Conservation (phyloP, 2,329 filamentous ascomycete genomes). For the Didymella pomorum region DNA sequence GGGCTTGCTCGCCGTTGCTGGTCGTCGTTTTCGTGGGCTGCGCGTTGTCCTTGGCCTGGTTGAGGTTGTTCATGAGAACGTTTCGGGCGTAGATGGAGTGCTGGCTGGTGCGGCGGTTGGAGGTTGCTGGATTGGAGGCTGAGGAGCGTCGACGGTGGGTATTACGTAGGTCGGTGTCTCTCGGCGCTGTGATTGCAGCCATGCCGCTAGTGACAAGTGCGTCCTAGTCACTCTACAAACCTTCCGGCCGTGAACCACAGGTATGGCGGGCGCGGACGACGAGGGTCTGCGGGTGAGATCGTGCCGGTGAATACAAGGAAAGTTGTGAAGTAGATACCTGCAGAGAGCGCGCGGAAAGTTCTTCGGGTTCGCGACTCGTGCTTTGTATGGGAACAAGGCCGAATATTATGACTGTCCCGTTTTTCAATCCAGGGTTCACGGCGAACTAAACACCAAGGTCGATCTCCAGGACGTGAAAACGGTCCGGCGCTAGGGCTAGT, state of each 20-base stretch:
- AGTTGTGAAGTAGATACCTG: slow-evolving; percentile 2
- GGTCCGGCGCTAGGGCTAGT: slow-evolving; percentile 17
- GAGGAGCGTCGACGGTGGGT: slow-evolving; percentile 33
- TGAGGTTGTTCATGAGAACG: slow-evolving; percentile 58
- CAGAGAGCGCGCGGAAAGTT: slow-evolving; percentile 4
- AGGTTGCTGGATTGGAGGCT: slow-evolving; percentile 24
- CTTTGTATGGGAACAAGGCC: slow-evolving; percentile 10
- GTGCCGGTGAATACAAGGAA: neutral
- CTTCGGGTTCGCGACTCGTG: slow-evolving; percentile 11
- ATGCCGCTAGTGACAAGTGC: slow-evolving; percentile 16
- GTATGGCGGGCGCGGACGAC: slow-evolving; percentile 13
- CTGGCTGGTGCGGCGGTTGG: slow-evolving; percentile 50
- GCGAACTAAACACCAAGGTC: slow-evolving; percentile 7
- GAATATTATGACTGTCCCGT: slow-evolving; percentile 23
- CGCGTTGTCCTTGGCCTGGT: slow-evolving; percentile 33
- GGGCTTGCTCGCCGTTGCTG: slow-evolving; percentile 30
- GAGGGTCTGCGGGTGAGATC: slow-evolving; percentile 4
- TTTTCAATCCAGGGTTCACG: slow-evolving; percentile 15
- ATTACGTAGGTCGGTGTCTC: slow-evolving; percentile 26
- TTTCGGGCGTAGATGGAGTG: slow-evolving; percentile 60
- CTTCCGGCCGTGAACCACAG: slow-evolving; percentile 11
- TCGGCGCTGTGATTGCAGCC: slow-evolving; percentile 28
- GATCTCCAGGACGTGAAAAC: slow-evolving; percentile 2
- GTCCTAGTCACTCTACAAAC: slow-evolving; percentile 13
- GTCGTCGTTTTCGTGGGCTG: slow-evolving; percentile 22